Percentiles rank a stretch among this genome's conserved stretches.
phyloP scores from a whole-genome alignment of 192 early-diverging fungal species.

The Nowakowskiella sp. region DNA sequence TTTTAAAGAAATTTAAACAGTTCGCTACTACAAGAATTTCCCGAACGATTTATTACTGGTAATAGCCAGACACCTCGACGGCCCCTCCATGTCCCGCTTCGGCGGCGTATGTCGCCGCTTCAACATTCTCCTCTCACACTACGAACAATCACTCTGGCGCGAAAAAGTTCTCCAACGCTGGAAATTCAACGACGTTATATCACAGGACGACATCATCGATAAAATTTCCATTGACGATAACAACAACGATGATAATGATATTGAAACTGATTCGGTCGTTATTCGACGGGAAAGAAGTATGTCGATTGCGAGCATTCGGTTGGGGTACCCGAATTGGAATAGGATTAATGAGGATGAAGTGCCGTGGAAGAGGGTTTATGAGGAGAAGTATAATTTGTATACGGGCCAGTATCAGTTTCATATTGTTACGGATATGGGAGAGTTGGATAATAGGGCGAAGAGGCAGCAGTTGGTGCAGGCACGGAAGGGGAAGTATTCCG shows the following conservation, averaged over 20 bases:
- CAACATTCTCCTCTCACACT: conserved; percentile 2
- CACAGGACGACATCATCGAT: not conserved
- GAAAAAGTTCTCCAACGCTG: not conserved
- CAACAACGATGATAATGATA: no score
- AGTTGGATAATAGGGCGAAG: not conserved
- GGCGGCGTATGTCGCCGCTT: conserved; percentile 4
- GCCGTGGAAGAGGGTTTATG: conserved; percentile 16
- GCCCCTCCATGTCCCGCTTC: conserved; percentile 8
- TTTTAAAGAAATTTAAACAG: not conserved
- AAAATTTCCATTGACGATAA: not conserved
- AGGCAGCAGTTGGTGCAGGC: conserved; percentile 18
- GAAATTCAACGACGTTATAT: not conserved
- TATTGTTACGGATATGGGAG: conserved; percentile 16
- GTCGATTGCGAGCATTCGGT: not conserved
- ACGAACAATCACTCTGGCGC: conserved; percentile 16
- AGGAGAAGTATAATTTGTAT: conserved; percentile 16
- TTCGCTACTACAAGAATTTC: conserved; percentile 4
- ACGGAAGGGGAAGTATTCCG: no score
- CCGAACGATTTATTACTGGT: conserved; percentile 15
- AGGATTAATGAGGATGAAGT: conserved; percentile 4
- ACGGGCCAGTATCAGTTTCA: conserved; percentile 21
- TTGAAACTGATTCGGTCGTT: no score
- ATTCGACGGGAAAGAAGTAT: no score
- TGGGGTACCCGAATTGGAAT: not conserved
- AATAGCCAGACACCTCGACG: conserved; percentile 9